Evolutionary conservation across 371 early-diverging fungal genomes (phyloP).

Genomic region (Mucor velutinosus): DNA sequence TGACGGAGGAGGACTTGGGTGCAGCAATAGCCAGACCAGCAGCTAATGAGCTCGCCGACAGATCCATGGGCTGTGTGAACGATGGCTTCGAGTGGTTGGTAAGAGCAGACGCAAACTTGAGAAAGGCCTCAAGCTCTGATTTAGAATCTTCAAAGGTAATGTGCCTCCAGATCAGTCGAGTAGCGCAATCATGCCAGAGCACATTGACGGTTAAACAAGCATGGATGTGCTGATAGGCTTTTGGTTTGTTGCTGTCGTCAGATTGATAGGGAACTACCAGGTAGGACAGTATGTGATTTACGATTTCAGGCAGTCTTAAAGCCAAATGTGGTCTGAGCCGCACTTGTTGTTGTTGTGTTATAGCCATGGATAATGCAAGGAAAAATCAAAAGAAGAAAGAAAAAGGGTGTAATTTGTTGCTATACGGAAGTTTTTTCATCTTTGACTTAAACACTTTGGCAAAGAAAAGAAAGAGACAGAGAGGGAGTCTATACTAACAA

Average conservation of each 20-base stretch:
- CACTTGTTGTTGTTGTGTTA: background rate
- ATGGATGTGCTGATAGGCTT: constrained; percentile 22
- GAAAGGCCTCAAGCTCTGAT: constrained; percentile 27
- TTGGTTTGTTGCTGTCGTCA: constrained; percentile 7
- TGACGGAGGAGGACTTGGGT: background rate
- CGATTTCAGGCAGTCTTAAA: constrained; percentile 27
- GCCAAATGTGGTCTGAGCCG: constrained; percentile 11
- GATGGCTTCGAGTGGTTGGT: background rate
- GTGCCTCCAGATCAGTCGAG: constrained; percentile 29
- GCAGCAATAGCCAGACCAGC: constrained; percentile 18
- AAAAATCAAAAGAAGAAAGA: background rate
- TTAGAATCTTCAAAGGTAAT: constrained; percentile 32
- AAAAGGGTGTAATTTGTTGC: background rate
- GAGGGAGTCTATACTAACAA: background rate
- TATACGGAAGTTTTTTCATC: background rate
- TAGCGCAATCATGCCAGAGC: constrained; percentile 36
- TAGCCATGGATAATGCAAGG: background rate
- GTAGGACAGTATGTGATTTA: constrained; percentile 21
- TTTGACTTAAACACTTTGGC: background rate
- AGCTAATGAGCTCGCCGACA: background rate
- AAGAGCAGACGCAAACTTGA: constrained; percentile 13
- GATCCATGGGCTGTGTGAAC: background rate
- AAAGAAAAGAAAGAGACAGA: background rate
- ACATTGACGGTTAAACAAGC: constrained; percentile 26
- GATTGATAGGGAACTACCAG: background rate